Evolutionary conservation across 108 stramenopile genomes (phyloP).

Genomic region (Nitzschia sp.): DNA sequence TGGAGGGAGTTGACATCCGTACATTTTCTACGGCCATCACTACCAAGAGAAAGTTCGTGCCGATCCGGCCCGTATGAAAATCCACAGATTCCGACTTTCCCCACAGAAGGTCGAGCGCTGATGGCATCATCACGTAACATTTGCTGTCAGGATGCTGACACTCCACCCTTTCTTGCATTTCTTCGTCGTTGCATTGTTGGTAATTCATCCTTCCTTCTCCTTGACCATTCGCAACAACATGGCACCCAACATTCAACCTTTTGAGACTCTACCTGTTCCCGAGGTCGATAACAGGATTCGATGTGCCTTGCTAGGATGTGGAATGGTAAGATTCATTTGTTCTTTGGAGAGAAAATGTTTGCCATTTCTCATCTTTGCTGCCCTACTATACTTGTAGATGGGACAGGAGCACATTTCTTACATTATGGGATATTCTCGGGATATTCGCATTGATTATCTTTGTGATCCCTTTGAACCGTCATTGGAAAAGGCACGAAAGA

Average conservation of each 20-base stretch:
- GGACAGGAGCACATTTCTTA: constrained; percentile 84
- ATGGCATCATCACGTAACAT: too few species aligned
- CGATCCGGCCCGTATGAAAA: too few species aligned
- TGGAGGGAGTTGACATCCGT: too few species aligned
- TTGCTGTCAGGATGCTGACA: too few species aligned
- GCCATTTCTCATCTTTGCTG: not conserved
- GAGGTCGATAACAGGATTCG: constrained; percentile 44
- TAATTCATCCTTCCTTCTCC: not conserved
- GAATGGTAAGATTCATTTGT: constrained; percentile 57
- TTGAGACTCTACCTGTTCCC: constrained; percentile 4
- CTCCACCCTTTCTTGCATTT: not conserved
- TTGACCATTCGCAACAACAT: constrained; percentile 3
- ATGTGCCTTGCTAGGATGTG: constrained; percentile 78
- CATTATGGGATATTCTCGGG: constrained; percentile 62
- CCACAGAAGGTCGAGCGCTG: too few species aligned
- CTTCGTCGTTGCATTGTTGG: not conserved
- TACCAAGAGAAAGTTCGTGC: too few species aligned
- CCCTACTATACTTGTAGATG: constrained; percentile 25
- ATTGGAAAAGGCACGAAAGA: constrained; percentile 33
- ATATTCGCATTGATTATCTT: constrained; percentile 65
- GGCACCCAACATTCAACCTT: constrained; percentile 31
- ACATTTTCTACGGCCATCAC: too few species aligned
- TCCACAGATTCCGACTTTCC: too few species aligned
- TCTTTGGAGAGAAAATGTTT: not conserved
- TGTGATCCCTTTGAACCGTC: constrained; percentile 75